A percentile compares a stretch with the other conserved stretches of the same genome.
Conservation (phyloP, 352 stramenopile species). For the Phytophthora litchii region DNA sequence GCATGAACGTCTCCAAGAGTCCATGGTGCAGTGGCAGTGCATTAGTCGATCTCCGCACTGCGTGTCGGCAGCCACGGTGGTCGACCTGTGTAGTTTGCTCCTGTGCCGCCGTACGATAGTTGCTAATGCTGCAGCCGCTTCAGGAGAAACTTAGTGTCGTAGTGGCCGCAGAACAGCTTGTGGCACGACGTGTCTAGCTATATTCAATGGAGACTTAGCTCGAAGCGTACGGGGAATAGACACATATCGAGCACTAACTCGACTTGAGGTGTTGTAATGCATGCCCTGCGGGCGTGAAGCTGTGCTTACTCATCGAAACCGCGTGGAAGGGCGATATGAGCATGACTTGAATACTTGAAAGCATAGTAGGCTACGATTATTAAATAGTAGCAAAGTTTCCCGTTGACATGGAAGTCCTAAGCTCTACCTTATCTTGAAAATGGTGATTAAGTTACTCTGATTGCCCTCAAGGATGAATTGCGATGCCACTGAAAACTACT, state of each 20-base stretch:
- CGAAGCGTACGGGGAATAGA: slow-evolving; percentile 3
- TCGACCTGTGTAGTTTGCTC: slow-evolving; percentile 6
- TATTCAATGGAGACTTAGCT: not conserved
- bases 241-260: slow-evolving; percentile 1
- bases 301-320: slow-evolving; percentile 13
- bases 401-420: too few species aligned
- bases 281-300: too few species aligned
- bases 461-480: too few species aligned
- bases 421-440: too few species aligned
- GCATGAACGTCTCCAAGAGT: slow-evolving; percentile 8
- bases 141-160: slow-evolving; percentile 11
- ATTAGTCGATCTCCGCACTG: slow-evolving; percentile 17
- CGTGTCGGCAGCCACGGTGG: not conserved
- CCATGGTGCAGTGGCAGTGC: slow-evolving; percentile 17
- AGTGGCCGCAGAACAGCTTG: not conserved
- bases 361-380: too few species aligned
- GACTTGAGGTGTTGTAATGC: slow-evolving; percentile 5
- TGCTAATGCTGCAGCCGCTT: slow-evolving; percentile 31
- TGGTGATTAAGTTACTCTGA: too few species aligned
- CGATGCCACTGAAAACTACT: too few species aligned
- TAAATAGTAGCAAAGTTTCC: not conserved
- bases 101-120: not conserved
- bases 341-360: too few species aligned
- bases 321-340: not conserved
- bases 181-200: not conserved